These are phyloP conservation scores for Glycine tomentella DNA, from an alignment of 306 rosid genomes.

Conservation along the genomic window DNA sequence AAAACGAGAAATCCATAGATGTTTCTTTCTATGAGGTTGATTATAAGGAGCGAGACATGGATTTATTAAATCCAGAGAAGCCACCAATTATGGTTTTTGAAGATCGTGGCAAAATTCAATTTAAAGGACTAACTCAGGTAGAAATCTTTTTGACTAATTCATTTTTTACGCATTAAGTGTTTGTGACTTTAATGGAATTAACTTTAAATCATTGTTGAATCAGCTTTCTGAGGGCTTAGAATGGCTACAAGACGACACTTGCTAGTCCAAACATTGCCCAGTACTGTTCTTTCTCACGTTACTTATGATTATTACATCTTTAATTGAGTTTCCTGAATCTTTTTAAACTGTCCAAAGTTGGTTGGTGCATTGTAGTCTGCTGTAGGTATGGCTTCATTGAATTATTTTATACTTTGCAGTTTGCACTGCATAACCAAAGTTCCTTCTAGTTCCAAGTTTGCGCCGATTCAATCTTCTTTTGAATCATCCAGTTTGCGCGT, in stretches of 20 bases:
- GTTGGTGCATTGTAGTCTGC: slow-evolving; percentile 7
- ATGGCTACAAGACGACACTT: background rate
- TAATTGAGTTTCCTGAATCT: background rate
- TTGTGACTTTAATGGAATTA: background rate
- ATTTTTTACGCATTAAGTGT: background rate
- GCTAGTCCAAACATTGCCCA: background rate
- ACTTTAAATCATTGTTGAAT: background rate
- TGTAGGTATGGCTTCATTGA: background rate
- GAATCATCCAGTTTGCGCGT: too few species aligned
- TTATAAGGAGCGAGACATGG: too few species aligned
- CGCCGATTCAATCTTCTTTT: too few species aligned
- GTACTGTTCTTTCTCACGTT: background rate
- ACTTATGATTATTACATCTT: background rate
- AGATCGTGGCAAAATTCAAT: slow-evolving; percentile 73
- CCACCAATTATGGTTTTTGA: slow-evolving; percentile 68
- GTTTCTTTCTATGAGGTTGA: too few species aligned
- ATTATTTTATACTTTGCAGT: slow-evolving; percentile 1
- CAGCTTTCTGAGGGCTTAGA: background rate
- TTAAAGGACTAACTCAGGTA: slow-evolving; percentile 84
- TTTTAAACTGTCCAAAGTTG: slow-evolving; percentile 2
- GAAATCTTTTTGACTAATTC: slow-evolving; percentile 28
- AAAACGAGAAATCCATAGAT: too few species aligned
- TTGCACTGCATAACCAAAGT: background rate
- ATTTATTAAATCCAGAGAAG: too few species aligned
- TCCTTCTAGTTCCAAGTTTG: too few species aligned